Evolutionary conservation across 164 flowering plant species (phyloP), one percentile per base, ranked within the genome.

Genomic region (Umbellularia californica): DNA sequence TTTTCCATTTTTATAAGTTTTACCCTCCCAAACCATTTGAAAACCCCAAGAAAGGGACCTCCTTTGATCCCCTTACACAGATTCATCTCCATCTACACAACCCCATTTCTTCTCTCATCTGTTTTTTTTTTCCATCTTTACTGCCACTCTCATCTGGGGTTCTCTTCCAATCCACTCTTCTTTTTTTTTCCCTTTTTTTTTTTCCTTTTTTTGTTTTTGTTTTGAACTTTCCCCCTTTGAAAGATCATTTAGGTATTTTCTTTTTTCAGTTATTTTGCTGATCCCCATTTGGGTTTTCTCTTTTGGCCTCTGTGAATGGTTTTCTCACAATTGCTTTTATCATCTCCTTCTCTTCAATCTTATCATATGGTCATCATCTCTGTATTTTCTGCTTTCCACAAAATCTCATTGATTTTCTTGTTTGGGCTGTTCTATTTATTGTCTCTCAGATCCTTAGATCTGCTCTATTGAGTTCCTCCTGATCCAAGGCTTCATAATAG

Each of bases 1-100:
- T 73, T 76, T 12, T 47, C 47, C 35, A 0, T 41, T 41, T 41
- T 41, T 7, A 7, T 30, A 41, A 41, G 47, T 77, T 79, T 76
- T 80, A 77, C 83, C 80, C 83, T 80, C 80, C 78, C 76, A 80
- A 80, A 77, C 80, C 76, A 77, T 80, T 80, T 80, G 83, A 80
- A 80, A 77, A 75, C 76, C 83, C 83, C 80, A 66, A 80, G 72
- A 80, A 74, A 77, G 75, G 71, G 71, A 74, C 52, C 75, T 20
- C 65, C 63, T 47, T 35, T 76, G 76, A 77, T 68, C 72, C 20
- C 23, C 47, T 41, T 70, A 73, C 71, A 65, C 14, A 55, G 60
- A 64, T 20, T 68, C 65, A 74, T 67, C 47, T 41, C 27, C 47
- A 41, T 41, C 47, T 30, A 1, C 9, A 41, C 10, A 41, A 41